A percentile compares a stretch with the other conserved stretches of the same genome.
Conservation (phyloP, 2,329 filamentous ascomycete genomes). For the Aureobasidium zeae region DNA sequence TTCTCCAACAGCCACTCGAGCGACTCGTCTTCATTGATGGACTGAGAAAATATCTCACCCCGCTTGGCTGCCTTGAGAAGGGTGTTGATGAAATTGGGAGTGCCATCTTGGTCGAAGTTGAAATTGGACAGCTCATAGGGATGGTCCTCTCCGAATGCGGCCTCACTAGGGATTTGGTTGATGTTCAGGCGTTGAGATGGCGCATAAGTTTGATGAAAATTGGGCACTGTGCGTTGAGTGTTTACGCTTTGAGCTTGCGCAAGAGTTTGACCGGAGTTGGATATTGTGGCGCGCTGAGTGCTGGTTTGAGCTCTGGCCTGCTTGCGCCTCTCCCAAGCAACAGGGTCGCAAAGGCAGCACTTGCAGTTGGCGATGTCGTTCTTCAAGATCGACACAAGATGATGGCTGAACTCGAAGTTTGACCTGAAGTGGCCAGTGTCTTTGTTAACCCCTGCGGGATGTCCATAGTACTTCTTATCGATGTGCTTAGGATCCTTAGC, state of each 20-base stretch:
- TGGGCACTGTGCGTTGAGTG: no score
- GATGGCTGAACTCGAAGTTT: not conserved
- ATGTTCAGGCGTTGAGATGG: no score
- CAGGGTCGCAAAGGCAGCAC: no score
- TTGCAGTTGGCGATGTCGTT: not conserved
- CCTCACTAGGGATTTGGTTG: no score
- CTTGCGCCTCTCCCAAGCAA: no score
- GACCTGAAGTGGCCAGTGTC: no score
- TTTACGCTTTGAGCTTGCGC: no score
- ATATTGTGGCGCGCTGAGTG: no score
- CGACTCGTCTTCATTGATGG: conserved; percentile 42
- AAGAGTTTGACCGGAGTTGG: no score
- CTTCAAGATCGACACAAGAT: not conserved
- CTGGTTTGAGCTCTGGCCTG: no score
- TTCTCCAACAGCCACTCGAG: conserved; percentile 49
- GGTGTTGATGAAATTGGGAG: conserved; percentile 44
- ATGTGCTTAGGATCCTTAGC: conserved; percentile 28
- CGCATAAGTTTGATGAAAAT: no score
- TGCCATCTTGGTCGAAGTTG: conserved; percentile 42
- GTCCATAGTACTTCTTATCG: conserved; percentile 50
- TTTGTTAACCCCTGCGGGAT: conserved; percentile 42
- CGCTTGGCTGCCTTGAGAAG: conserved; percentile 41
- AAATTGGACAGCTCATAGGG: not conserved
- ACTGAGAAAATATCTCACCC: conserved; percentile 33
- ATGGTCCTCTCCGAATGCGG: no score